These are phyloP conservation scores for Metschnikowia picachoensis DNA, from an alignment of 805 yeast species.

Conservation along the genomic window DNA sequence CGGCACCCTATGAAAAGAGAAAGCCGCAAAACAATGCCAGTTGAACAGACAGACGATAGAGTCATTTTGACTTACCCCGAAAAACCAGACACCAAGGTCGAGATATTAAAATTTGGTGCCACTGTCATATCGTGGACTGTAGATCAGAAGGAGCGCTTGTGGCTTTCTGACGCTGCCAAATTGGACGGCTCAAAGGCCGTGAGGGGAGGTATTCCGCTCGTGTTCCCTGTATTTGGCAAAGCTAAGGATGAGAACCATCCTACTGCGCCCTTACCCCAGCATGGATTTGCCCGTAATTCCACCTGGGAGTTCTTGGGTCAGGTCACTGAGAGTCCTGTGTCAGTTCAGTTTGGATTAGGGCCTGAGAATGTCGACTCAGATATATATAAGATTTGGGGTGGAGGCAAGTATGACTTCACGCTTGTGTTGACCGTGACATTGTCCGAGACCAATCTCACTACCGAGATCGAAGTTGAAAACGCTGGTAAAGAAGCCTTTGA, in stretches of 20 bases:
- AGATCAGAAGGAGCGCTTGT: conserved; percentile 72
- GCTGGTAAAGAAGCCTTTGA: conserved; percentile 62
- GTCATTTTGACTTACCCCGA: conserved; percentile 58
- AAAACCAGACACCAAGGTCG: conserved; percentile 51
- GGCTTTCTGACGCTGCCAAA: conserved; percentile 75
- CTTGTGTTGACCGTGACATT: conserved; percentile 63
- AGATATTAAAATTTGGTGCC: conserved; percentile 83
- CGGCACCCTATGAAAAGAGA: not conserved
- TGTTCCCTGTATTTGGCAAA: conserved; percentile 91
- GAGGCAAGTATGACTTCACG: conserved; percentile 63
- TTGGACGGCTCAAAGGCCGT: conserved; percentile 92
- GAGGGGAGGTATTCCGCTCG: conserved; percentile 95
- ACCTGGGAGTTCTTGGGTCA: conserved; percentile 95
- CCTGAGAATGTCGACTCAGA: conserved; percentile 77
- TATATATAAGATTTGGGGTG: conserved; percentile 52
- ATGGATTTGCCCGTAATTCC: conserved; percentile 91
- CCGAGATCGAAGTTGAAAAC: conserved; percentile 74
- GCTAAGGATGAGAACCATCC: conserved; percentile 47
- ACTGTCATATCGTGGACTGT: conserved; percentile 77
- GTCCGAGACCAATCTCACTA: conserved; percentile 53
- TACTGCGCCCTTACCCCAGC: conserved; percentile 78
- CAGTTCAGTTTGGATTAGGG: conserved; percentile 86
- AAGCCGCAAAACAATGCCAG: conserved; percentile 43
- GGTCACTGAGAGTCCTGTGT: conserved; percentile 54
- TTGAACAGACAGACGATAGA: conserved; percentile 60